Evolutionary conservation across 2,329 filamentous ascomycete species (phyloP), one percentile per base, ranked within the genome.

Genomic region (Ophiostoma ips): DNA sequence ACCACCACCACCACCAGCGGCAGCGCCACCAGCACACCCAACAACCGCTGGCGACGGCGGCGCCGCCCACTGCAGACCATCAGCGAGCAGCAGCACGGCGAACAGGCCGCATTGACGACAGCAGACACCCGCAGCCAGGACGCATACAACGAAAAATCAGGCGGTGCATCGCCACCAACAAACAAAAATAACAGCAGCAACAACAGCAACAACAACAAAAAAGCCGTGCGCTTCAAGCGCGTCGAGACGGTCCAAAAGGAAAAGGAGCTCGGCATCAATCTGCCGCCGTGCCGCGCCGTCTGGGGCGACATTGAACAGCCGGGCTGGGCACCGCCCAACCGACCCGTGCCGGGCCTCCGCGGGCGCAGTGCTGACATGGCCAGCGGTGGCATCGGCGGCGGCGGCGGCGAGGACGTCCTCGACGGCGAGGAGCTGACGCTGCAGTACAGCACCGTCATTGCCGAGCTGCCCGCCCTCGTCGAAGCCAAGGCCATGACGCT

Each of bases 401-500:
- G 24, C 8, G 19, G 30, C 38, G 41, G 18, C 7, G 33, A 15
- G 5, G 30, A 11, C 13, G 24, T 18, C 30, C 30, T 43, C 1
- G 69, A 76, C 9, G 84, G 92, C 60, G 84, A 92, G 60, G 68
- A 92, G 16, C 81, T 87, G 5, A 79, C 87, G 60, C 67, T 96
- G n/a, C 81, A 94, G 56, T 96, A 94, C 64, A 75, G 73, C 58
- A 79, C 80, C 2, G 87, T 98, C 21, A 72, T 95, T 16, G 73
- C 76, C 35, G 90, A 96, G 64, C 72, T 98, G 21, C 87, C 89
- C 1, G 83, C 94, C 61, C 73, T 96, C 28, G 85, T 96, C 55
- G 90, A 96, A 68, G 90, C 87, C 10, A 90, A 90, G 63, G 90
- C 88, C 1, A 79, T 95, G n/a, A 88, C 86, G 0, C 75, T 95